These are phyloP conservation scores for Mallotus repandus DNA, from an alignment of 441 rosid genomes.

Conservation along the genomic window DNA sequence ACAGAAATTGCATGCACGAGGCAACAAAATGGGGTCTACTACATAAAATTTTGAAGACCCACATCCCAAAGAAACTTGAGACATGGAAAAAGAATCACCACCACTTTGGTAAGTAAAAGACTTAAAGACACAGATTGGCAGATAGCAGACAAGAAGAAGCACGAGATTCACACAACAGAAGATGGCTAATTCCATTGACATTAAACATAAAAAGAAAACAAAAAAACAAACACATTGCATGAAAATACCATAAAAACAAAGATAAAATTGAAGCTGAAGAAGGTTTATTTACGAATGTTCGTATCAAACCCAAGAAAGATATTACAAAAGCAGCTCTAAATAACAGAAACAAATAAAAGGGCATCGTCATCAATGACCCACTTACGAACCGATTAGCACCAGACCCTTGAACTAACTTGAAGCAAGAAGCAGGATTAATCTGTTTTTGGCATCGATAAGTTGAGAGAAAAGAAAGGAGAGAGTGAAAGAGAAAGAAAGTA, in stretches of 20 bases:
- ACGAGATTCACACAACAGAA: not conserved
- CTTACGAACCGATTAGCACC: constrained; percentile 25
- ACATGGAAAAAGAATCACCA: constrained; percentile 9
- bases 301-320: not conserved
- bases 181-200: not conserved
- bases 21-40: constrained; percentile 33
- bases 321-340: not conserved
- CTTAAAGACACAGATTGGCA: not conserved
- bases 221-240: constrained; percentile 25
- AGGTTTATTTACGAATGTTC: too few relatives aligned
- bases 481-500: constrained; percentile 12
- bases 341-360: not conserved
- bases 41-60: constrained; percentile 18
- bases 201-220: too few relatives aligned
- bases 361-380: constrained; percentile 23
- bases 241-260: constrained; percentile 5
- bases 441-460: not conserved
- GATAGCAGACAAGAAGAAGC: not conserved
- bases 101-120: not conserved
- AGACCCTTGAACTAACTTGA: constrained; percentile 20
- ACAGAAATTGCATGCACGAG: constrained; percentile 36
- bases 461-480: not conserved
- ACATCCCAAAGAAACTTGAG: constrained; percentile 23
- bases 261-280: not conserved
- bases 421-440: constrained; percentile 18